Evolutionary conservation across 371 early-diverging fungal genomes (phyloP), one percentile per base, ranked within the genome.

Genomic region (Mortierella sp.): DNA sequence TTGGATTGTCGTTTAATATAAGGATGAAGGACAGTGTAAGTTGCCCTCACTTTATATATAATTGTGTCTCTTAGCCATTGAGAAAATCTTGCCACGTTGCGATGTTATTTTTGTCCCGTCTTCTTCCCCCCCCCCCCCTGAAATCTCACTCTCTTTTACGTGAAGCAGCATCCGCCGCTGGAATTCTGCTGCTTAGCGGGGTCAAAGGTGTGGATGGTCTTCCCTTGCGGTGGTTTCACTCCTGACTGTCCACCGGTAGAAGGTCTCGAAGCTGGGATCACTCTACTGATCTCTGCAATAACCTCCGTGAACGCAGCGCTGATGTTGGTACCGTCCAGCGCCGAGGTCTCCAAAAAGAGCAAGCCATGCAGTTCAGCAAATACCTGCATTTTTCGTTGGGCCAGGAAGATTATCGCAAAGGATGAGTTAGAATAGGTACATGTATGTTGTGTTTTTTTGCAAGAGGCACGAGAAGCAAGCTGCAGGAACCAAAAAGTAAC

Each of bases 321-420:
- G 41, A 92, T 90, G 80, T 92, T 92, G 55, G 81, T 87, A 3
- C 85, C 79, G 68, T 92, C 90, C 67, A 91, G 56, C 2, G 91
- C 92, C 8, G 91, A 92, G 8, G 91, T 89, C 70, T 92, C 92
- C 60, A 92, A 88, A 68, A 92, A 92, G 26, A 82, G 79, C 41
- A 91, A 78, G 8, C 70, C 72, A 60, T 90, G 86, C 56, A 89
- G 43, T 34, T 63, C 60, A 0, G 65, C 65, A 24, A 64, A 60
- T 26, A 23, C 54, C 70, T 69, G n/a, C 27, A n/a, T n/a, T n/a
- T n/a, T n/a, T n/a, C n/a, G n/a, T n/a, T n/a, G n/a, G n/a, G n/a
- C 5, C 24, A 34, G 0, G 4, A 34, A 14, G 37, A 34, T 24
- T 17, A 21, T 34, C 21, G 9, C 17, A 21, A 50, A 8, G 6